phyloP scores from a whole-genome alignment of 139 green algal species.

The Chlorella sp. region DNA sequence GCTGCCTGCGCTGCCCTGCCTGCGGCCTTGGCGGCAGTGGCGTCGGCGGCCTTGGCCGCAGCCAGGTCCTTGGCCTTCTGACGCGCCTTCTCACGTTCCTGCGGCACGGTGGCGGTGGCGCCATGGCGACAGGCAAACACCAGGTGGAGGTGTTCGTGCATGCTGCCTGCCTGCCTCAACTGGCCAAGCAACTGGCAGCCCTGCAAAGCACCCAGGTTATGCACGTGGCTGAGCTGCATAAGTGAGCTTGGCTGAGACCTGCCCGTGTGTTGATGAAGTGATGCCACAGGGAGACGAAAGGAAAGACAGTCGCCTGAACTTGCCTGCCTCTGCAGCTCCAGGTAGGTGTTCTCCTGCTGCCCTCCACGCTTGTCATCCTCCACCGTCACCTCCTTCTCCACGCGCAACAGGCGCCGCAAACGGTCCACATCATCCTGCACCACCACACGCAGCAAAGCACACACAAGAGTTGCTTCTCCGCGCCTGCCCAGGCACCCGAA shows the following conservation, averaged over 20 bases:
- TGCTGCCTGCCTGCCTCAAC: too few species aligned
- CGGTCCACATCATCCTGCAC: constrained; percentile 38
- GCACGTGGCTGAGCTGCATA: too few species aligned
- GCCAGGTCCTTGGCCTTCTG: neutral
- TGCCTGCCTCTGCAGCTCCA: constrained; percentile 50
- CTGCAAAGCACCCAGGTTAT: too few species aligned
- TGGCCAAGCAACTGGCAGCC: too few species aligned
- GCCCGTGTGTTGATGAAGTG: too few species aligned
- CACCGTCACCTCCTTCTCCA: constrained; percentile 52
- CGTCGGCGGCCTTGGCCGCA: too few species aligned
- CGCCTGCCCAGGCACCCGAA: neutral
- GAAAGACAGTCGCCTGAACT: neutral
- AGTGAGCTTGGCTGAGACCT: too few species aligned
- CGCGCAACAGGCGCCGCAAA: constrained; percentile 48
- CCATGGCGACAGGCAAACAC: too few species aligned
- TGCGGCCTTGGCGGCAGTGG: too few species aligned
- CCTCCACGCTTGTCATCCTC: constrained; percentile 49
- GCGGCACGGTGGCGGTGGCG: neutral
- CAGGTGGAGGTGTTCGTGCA: too few species aligned
- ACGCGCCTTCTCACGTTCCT: neutral
- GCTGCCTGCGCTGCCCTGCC: neutral
- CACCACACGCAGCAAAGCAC: neutral
- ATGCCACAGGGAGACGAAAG: neutral
- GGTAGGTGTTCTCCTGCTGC: constrained; percentile 66
- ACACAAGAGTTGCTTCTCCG: neutral